phyloP scores from a whole-genome alignment of 2,329 filamentous ascomycete genomes.

The Amesomyces nigricolor region DNA sequence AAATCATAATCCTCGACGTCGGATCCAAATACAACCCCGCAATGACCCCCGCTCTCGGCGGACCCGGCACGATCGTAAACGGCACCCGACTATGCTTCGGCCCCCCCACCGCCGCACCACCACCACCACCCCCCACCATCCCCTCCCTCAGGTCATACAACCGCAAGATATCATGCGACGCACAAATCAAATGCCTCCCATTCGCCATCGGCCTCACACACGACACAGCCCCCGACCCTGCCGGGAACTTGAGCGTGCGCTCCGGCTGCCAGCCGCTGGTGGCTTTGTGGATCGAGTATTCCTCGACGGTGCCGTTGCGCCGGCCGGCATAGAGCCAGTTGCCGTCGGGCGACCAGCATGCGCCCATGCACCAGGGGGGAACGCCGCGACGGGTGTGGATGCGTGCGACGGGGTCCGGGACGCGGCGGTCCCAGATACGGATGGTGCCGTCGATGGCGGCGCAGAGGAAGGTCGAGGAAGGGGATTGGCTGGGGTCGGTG shows the following conservation, averaged over 20 bases:
- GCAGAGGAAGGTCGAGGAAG: constrained; percentile 77
- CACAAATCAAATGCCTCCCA: constrained; percentile 84
- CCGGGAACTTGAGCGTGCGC: constrained; percentile 79
- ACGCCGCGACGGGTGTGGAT: constrained; percentile 69
- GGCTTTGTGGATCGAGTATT: constrained; percentile 80
- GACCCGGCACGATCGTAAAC: constrained; percentile 93
- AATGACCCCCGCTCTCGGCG: constrained; percentile 75
- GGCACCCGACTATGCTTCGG: constrained; percentile 73
- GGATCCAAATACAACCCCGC: constrained; percentile 82
- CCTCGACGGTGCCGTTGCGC: constrained; percentile 88
- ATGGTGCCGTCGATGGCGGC: constrained; percentile 82
- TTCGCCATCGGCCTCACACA: constrained; percentile 89
- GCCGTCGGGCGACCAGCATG: constrained; percentile 92
- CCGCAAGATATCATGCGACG: constrained; percentile 86
- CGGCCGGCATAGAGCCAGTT: constrained; percentile 92
- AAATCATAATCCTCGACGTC: constrained; percentile 84
- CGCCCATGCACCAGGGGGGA: constrained; percentile 96
- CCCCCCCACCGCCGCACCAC: no score
- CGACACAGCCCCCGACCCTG: constrained; percentile 83
- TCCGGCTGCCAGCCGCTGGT: constrained; percentile 63
- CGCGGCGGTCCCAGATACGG: constrained; percentile 87
- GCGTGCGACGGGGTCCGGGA: constrained; percentile 68
- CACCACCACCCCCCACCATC: no score
- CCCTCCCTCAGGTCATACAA: constrained; percentile 76
- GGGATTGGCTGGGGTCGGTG: constrained; percentile 53